Evolutionary conservation across 78 protist species (phyloP).

Genomic region (Monocercomonoides exilis): DNA sequence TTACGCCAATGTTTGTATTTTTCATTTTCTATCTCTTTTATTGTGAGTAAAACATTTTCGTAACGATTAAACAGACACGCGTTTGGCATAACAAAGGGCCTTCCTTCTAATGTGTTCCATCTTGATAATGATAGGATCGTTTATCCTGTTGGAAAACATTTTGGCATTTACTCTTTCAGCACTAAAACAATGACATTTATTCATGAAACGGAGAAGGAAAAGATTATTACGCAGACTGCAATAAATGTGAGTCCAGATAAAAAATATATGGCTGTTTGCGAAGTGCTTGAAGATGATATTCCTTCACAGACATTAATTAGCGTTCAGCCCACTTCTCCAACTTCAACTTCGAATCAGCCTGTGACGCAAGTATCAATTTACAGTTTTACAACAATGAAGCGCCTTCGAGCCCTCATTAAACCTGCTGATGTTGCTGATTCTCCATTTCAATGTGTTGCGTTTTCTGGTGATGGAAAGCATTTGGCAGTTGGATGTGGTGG

Average conservation of each 20-base stretch:
- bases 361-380: neutral
- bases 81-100: neutral
- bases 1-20: neutral
- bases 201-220: neutral
- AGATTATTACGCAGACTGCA: constrained; percentile 16
- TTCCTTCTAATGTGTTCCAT: neutral
- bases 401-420: neutral
- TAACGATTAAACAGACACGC: neutral
- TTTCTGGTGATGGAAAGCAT: neutral
- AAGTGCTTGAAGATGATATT: neutral
- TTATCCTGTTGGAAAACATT: constrained; percentile 6
- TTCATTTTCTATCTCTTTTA: neutral
- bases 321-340: neutral
- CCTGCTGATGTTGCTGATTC: neutral
- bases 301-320: neutral
- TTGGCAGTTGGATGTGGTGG: neutral
- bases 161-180: neutral
- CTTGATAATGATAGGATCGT: neutral
- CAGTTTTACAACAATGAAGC: neutral
- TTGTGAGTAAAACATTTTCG: neutral
- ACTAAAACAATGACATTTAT: neutral
- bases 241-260: neutral
- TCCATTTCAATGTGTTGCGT: neutral
- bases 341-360: neutral
- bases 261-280: constrained; percentile 3